Conservation (phyloP, 163 green algal species). For the Volvox carteri region DNA sequence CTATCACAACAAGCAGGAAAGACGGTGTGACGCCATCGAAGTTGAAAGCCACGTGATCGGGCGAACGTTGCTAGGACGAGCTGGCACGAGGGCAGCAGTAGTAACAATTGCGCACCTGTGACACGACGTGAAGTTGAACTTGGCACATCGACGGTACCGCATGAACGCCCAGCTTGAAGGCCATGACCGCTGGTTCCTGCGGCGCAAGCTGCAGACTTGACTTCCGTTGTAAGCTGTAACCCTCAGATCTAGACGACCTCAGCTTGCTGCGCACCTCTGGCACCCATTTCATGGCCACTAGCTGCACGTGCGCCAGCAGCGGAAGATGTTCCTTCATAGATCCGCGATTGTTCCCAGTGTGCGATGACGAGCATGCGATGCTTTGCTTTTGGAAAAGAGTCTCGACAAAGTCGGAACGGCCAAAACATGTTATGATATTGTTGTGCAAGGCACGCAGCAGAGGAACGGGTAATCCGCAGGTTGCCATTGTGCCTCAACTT, state of each 20-base stretch:
- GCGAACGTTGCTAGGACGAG: too few relatives aligned
- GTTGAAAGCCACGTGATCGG: too few relatives aligned
- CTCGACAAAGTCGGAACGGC: too few relatives aligned
- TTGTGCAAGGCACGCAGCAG: too few relatives aligned
- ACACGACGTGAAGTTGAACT: slow-evolving; percentile 90
- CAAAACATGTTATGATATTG: too few relatives aligned
- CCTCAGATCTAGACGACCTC: neutral
- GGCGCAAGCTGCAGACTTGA: neutral
- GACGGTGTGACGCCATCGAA: too few relatives aligned
- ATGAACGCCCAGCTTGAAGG: slow-evolving; percentile 77
- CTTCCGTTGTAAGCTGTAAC: neutral
- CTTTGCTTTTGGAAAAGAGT: slow-evolving; percentile 73
- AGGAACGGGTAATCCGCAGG: too few relatives aligned
- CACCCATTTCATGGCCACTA: slow-evolving; percentile 43
- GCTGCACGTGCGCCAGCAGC: slow-evolving; percentile 75
- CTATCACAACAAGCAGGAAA: too few relatives aligned
- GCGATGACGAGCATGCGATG: slow-evolving; percentile 74
- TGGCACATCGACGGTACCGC: slow-evolving; percentile 73
- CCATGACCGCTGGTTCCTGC: neutral
- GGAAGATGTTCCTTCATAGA: slow-evolving; percentile 68
- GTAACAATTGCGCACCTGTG: slow-evolving; percentile 68
- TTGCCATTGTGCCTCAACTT: too few relatives aligned
- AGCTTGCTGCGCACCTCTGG: slow-evolving; percentile 22
- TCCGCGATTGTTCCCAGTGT: slow-evolving; percentile 63
- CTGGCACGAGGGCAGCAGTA: too few relatives aligned